A percentile compares a stretch with the other conserved stretches of the same genome.
Conservation (phyloP, 116 monocot genomes). For the Posidonia oceanica region DNA sequence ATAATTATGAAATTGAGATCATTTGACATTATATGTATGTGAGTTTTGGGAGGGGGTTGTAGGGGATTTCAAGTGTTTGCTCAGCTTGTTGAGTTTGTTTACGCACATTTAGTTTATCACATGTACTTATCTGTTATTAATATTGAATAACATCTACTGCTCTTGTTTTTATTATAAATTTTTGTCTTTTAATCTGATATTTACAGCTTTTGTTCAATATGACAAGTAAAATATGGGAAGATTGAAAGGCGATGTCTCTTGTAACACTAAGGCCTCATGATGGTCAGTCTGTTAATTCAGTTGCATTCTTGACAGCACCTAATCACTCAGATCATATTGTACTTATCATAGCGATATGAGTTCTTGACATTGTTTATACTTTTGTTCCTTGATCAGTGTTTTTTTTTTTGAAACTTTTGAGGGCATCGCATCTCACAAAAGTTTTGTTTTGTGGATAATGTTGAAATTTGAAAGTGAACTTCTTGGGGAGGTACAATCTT, state of each 20-base stretch:
- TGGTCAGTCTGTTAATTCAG: conserved; percentile 86
- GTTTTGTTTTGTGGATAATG: too few relatives aligned
- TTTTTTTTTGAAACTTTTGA: background rate
- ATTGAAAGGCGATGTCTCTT: conserved; percentile 52
- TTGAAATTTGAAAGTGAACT: too few relatives aligned
- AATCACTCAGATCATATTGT: conserved; percentile 77
- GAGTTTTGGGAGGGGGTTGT: too few relatives aligned
- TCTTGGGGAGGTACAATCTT: too few relatives aligned
- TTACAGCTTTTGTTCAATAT: background rate
- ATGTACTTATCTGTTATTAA: background rate
- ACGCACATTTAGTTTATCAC: too few relatives aligned
- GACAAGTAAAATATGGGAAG: conserved; percentile 98
- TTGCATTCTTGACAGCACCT: conserved; percentile 81
- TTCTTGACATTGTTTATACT: conserved; percentile 6
- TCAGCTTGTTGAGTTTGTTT: too few relatives aligned
- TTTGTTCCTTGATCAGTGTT: background rate
- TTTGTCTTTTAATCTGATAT: background rate
- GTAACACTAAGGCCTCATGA: conserved; percentile 30
- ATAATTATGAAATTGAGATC: too few relatives aligned
- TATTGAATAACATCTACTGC: background rate
- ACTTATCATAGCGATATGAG: conserved; percentile 71
- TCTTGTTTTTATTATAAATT: background rate
- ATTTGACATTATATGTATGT: too few relatives aligned
- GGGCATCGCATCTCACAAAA: too few relatives aligned
- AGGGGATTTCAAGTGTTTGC: too few relatives aligned